Conservation (phyloP, 345 rosid species). For the Salix viminalis region DNA sequence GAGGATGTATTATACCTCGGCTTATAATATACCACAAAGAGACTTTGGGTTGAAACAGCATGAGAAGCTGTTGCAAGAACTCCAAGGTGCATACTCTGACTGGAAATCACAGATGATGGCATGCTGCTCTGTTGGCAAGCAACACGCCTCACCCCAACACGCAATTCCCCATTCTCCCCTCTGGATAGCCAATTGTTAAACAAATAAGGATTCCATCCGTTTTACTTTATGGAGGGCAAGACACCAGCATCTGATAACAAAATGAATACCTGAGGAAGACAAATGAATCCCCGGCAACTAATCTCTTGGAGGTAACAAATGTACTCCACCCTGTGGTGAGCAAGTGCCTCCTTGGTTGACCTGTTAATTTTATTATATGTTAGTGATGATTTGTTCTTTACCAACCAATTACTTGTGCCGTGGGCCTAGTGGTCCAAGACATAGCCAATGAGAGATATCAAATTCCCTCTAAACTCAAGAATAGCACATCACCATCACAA, state of each 20-base stretch:
- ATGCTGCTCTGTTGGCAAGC: conserved; percentile 62
- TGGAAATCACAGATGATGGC: conserved; percentile 90
- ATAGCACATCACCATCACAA: not conserved
- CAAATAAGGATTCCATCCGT: not conserved
- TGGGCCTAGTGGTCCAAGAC: not conserved
- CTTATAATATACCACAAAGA: conserved; percentile 83
- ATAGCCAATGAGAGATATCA: not conserved
- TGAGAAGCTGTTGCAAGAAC: conserved; percentile 97
- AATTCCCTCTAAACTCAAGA: not conserved
- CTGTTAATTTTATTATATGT: conserved; percentile 25
- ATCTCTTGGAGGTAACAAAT: conserved; percentile 83
- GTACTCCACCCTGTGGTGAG: conserved; percentile 98
- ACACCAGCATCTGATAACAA: not conserved
- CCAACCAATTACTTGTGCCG: not conserved
- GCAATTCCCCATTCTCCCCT: conserved; percentile 67
- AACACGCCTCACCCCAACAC: conserved; percentile 78
- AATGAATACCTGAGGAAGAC: conserved; percentile 69
- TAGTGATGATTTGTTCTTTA: not conserved
- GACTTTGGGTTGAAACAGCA: conserved; percentile 59
- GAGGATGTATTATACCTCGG: conserved; percentile 52
- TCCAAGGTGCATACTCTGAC: conserved; percentile 94
- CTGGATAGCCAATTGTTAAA: conserved; percentile 25
- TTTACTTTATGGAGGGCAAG: not conserved
- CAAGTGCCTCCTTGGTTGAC: conserved; percentile 93
- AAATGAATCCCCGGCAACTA: conserved; percentile 86